These are phyloP conservation scores for Arachnopeziza araneosa DNA, from an alignment of 2,329 filamentous ascomycete species.

Conservation along the genomic window DNA sequence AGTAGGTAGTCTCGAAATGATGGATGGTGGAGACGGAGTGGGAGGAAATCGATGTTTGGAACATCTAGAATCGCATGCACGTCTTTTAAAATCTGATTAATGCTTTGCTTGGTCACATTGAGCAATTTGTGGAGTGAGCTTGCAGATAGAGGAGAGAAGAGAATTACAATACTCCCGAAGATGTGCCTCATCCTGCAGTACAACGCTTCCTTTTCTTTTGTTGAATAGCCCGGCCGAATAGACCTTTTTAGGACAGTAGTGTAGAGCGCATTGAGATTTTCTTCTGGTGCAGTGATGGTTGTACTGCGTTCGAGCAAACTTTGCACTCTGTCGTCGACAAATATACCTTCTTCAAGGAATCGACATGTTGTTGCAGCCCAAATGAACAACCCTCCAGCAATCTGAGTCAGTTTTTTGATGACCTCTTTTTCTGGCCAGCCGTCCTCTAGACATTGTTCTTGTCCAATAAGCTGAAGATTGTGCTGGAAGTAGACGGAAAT, in stretches of 20 bases:
- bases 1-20: conserved; percentile 2
- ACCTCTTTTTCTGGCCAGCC: conserved; percentile 10
- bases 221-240: conserved; percentile 6
- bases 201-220: conserved; percentile 10
- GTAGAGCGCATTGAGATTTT: conserved; percentile 14
- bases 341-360: conserved; percentile 15
- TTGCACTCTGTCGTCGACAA: conserved; percentile 7
- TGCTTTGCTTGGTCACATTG: not conserved
- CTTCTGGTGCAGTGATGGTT: conserved; percentile 7
- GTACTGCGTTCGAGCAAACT: no score
- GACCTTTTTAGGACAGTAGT: conserved; percentile 11
- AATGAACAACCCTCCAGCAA: conserved; percentile 19
- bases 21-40: not conserved
- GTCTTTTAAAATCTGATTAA: conserved; percentile 3
- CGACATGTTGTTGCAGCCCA: conserved; percentile 22
- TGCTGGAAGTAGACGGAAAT: conserved; percentile 22
- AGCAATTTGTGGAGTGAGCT: not conserved
- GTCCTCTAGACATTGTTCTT: not conserved
- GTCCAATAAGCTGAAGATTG: conserved; percentile 5
- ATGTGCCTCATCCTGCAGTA: conserved; percentile 4
- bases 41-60: not conserved
- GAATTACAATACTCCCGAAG: not conserved
- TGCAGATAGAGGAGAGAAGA: not conserved
- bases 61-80: conserved; percentile 9
- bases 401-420: conserved; percentile 13